These are phyloP conservation scores for Vitis riparia DNA, from an alignment of 164 flowering plant species.

Conservation along the genomic window DNA sequence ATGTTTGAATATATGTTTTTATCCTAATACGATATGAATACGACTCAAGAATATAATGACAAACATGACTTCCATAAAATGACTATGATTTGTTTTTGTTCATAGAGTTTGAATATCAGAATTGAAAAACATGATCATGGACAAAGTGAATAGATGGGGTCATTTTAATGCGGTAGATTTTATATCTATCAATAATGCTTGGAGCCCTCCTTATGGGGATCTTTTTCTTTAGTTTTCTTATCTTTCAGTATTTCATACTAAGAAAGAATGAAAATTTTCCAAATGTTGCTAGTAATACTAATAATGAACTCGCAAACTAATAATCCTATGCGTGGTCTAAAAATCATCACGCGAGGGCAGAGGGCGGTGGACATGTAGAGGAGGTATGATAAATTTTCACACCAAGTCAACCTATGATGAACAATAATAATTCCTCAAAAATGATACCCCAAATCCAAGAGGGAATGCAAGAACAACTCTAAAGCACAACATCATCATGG, in stretches of 20 bases:
- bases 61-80: too few relatives aligned
- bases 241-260: background rate
- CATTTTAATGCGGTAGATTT: too few relatives aligned
- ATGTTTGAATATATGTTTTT: too few relatives aligned
- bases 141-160: too few relatives aligned
- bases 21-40: too few relatives aligned
- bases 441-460: background rate
- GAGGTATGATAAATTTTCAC: background rate
- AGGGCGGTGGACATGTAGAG: background rate
- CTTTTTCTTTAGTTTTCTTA: background rate
- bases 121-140: too few relatives aligned
- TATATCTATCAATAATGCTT: too few relatives aligned
- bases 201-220: too few relatives aligned
- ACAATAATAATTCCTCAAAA: slow-evolving; percentile 24
- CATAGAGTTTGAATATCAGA: too few relatives aligned
- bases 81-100: too few relatives aligned
- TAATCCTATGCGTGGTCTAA: slow-evolving; percentile 1
- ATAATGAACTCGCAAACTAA: background rate
- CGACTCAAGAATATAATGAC: too few relatives aligned
- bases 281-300: too few relatives aligned
- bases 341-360: slow-evolving; percentile 11
- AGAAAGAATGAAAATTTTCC: background rate
- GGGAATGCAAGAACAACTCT: background rate
- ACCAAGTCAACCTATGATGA: slow-evolving; percentile 30
- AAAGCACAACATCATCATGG: background rate